Evolutionary conservation across 2,329 filamentous ascomycete genomes (phyloP), one percentile per base, ranked within the genome.

Genomic region (Penicillium sp.): DNA sequence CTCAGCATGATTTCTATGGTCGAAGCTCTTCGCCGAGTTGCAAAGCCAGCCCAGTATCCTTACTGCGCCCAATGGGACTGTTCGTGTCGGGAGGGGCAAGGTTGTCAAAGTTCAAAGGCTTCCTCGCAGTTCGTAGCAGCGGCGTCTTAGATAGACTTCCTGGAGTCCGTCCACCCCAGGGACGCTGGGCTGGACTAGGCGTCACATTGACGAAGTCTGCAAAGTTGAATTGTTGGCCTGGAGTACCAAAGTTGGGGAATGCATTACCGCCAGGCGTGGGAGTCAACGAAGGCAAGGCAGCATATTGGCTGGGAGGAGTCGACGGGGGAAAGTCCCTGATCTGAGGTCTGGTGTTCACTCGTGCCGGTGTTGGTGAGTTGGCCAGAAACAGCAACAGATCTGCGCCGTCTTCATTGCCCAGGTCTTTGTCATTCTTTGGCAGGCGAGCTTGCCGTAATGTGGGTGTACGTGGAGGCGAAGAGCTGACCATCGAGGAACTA

Each of bases 181-280:
- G 83, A 64, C 86, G 90, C 76, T 97, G 94, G 24, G 91, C 94
- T 20, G 94, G 94, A 68, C 91, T 96, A 0, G 94, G 94, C 6
- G 94, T 96, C 71, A 97, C 93, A 74, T 97, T 97, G 69, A 97
- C 88, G 74, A 96, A 99, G 70, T 99, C 94, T 52, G 91, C 85
- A 75, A 97, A 96, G 76, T 97, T 95, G 73, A 97, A 95, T 50
- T 80, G 83, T 68, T 92, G 89, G 16, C 87, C 87, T 0, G 93
- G 93, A 0, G 93, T 97, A 61, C 84, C 86, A 52, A 86, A 81
- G 49, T 81, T 80, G 46, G 86, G 84, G 87, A 95, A 56, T 85
- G 95, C 21, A 85, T 91, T 60, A 89, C 78, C 52, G 84, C 89
- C 62, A 79, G 83, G 79, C 12, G 83, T 84, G 2, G 73, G 71